Evolutionary conservation across 805 yeast genomes (phyloP), one percentile per base, ranked within the genome.

Genomic region (Pichia rugopelliculosa): DNA sequence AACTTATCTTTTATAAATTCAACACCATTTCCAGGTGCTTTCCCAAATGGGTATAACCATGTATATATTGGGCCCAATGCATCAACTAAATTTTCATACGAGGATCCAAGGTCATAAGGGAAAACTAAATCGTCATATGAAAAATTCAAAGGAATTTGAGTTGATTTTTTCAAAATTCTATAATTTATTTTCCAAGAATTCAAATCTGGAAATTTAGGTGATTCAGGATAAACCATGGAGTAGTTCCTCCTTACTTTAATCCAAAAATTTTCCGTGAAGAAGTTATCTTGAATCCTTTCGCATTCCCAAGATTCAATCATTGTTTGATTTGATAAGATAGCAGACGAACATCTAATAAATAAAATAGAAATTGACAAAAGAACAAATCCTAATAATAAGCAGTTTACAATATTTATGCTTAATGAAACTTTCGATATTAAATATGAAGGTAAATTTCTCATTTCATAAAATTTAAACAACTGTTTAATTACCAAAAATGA

Each of bases 231-330:
- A 6, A 76, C 58, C 45, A 45, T 57, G 49, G 54, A 48, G 62
- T 69, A 79, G 54, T 75, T 80, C 44, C 58, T 57, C 47, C 71
- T 66, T 24, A 77, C 71, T 56, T 65, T 74, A 37, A 52, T 58
- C 79, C 79, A 83, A 47, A 85, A 67, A 41, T 75, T 66, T 39
- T 73, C 79, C 2, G 76, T 73, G 45, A 76, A 72, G 49, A 80
- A 76, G 53, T 84, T 84, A 3, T 80, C 68, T 45, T 80, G 88
- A 2, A 87, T 71, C 55, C 98, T 74, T 54, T 93, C 98, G 64
- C 71, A 64, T 58, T 91, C 98, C 99, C 99, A 91, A 2, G 75
- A 70, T 66, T 91, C 99, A 45, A 91, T 90, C 60, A 87, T 95
- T 1, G 97, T 82, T 76, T 77, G 82, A 23, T 96, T 96, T 25